Evolutionary conservation across 2,329 filamentous ascomycete species (phyloP), one percentile per base, ranked within the genome.

Genomic region (Blastomyces parvus): DNA sequence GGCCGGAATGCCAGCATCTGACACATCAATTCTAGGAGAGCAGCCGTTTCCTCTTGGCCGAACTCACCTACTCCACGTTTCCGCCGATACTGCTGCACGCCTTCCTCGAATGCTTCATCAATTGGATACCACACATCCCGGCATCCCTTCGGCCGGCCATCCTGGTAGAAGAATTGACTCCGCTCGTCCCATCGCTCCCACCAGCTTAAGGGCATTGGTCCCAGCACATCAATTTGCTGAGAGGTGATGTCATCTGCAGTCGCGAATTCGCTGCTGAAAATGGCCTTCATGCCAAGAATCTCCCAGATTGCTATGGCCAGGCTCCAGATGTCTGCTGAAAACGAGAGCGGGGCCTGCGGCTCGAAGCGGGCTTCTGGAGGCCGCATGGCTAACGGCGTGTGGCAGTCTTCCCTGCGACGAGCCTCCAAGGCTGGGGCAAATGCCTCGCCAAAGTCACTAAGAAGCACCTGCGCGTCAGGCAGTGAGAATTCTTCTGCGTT

Each of bases 401-500:
- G 67, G 46, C 68, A 71, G 62, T 71, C 66, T 63, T 64, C 14
- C 9, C 66, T 66, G 1, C 27, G 60, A 25, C 64, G 65, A 59
- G 19, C 0, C 22, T 66, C 53, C 2, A 11, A 61, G 25, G 36
- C 27, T 3, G 62, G 62, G 17, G 36, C 40, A 63, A 74, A 75
- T 5, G 72, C 66, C 58, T 74, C 71, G 14, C 73, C 73, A 68
- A 75, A 77, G 65, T 77, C 74, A 64, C 65, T 68, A 0, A 77
- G 71, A 59, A 76, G 62, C 0, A 72, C 46, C 4, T 65, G 64
- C 0, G 70, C 66, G 14, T 77, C 75, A 0, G 65, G 64, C 27
- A 74, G 36, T 9, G 66, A 64, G 55, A 74, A 70, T 0, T 72
- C 62, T 52, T 73, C 64, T 7, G 70, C 70, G 5, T 66, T 46